These are phyloP conservation scores for Plantago ovata DNA, from an alignment of 257 asterid species.

Conservation along the genomic window DNA sequence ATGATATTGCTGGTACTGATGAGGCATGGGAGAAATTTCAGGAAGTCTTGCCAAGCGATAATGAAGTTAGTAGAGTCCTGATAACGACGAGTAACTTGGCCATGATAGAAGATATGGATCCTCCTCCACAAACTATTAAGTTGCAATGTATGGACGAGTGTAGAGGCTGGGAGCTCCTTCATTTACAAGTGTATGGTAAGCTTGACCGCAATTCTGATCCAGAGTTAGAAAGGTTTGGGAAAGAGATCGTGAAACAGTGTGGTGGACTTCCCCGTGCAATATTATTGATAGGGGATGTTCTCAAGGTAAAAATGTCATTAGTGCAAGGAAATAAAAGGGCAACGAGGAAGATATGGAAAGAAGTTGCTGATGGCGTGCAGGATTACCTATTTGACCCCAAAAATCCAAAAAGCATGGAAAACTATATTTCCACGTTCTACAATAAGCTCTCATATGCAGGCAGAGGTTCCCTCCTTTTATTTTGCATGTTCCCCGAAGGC, in stretches of 20 bases:
- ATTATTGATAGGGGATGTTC: neutral
- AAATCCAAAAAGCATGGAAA: too few relatives aligned
- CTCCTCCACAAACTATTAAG: neutral
- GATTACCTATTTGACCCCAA: neutral
- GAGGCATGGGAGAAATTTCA: neutral
- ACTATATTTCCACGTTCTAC: neutral
- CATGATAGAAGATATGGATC: neutral
- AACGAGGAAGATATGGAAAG: too few relatives aligned
- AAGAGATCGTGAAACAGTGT: neutral
- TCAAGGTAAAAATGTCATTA: too few relatives aligned
- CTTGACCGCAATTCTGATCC: neutral
- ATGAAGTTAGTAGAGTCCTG: neutral
- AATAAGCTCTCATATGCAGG: neutral
- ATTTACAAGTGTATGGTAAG: neutral
- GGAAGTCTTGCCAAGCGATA: neutral
- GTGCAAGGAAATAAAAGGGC: too few relatives aligned
- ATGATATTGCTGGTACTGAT: neutral
- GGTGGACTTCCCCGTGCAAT: neutral
- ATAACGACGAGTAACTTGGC: neutral
- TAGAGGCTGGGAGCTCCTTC: neutral
- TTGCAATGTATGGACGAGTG: neutral
- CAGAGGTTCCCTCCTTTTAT: neutral
- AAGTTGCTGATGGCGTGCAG: neutral
- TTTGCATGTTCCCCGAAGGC: neutral
- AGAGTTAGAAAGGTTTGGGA: neutral